Evolutionary conservation across 495 filamentous ascomycete genomes (phyloP), one percentile per base, ranked within the genome.

Genomic region (Talaromyces proteolyticus): DNA sequence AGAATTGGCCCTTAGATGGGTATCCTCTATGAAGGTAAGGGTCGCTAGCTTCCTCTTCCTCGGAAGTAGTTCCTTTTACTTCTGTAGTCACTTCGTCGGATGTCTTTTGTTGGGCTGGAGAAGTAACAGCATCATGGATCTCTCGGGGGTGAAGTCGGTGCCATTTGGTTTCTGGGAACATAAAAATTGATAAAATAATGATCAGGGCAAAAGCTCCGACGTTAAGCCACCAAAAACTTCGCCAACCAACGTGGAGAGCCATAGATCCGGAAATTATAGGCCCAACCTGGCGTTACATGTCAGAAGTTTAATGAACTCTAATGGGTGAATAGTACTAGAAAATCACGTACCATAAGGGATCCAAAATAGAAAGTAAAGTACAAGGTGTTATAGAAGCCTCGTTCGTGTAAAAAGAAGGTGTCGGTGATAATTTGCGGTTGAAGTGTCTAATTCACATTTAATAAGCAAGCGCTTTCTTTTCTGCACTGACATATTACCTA

Each of bases 371-470:
- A 69, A 16, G 76, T 80, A 63, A 81, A 86, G 59, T 86, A 86
- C 11, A 85, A 66, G 0, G 81, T 85, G 50, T 85, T 81, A 57
- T 81, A 81, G 36, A 77, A 76, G 20, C 82, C 82, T 40, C 83
- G 70, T 54, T 85, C 81, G 57, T 87, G 80, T 1, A 86, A 61
- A 64, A 86, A 85, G 61, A 82, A 80, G 47, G 84, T 78, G 51
- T 86, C 82, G 11, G 80, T 74, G 49, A 86, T 85, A 19, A 87
- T 74, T 45, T 79, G 74, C 0, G 81, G 80, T 42, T 79, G 76
- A 3, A 84, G 67, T 1, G 80, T 83, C 63, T 86, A 44, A 14
- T 48, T 17, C 39, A 42, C 16, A 18, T 42, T n/a, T 42, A 7
- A 16, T 21, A 7, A 21, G 20, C 42, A n/a, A 18, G 11, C 23